A percentile compares a stretch with the other conserved stretches of the same genome.
These are phyloP conservation scores for Rhodamnia argentea DNA, from an alignment of 345 rosid genomes.

Conservation along the genomic window DNA sequence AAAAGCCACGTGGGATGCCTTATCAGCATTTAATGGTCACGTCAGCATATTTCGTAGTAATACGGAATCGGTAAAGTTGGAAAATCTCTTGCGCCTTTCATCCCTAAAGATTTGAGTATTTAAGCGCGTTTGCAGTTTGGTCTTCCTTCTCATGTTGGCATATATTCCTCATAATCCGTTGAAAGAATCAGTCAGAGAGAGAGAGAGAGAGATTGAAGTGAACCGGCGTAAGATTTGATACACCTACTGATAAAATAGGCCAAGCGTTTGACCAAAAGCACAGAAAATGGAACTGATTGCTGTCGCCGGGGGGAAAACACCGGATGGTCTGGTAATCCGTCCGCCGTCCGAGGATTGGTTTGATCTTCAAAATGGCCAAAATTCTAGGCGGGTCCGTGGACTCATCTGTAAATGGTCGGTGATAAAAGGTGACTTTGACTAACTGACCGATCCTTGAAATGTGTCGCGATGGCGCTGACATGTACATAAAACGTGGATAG, in stretches of 20 bases:
- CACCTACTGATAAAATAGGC: background rate
- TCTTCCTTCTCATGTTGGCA: background rate
- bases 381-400: background rate
- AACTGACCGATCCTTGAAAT: background rate
- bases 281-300: background rate
- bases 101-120: background rate
- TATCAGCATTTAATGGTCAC: too few species aligned
- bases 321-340: background rate
- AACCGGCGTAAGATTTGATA: background rate
- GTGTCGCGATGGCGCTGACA: background rate
- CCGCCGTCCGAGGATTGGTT: background rate
- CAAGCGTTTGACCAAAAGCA: background rate
- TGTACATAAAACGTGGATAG: background rate
- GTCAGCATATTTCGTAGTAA: too few species aligned
- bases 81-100: background rate
- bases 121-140: background rate
- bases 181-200: background rate
- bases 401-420: background rate
- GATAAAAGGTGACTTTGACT: background rate
- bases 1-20: too few species aligned
- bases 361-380: background rate
- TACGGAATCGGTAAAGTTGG: background rate
- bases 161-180: background rate
- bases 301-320: background rate
- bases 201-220: background rate